phyloP scores from a whole-genome alignment of 2,329 filamentous ascomycete genomes.

The Trichophyton rubrum region DNA sequence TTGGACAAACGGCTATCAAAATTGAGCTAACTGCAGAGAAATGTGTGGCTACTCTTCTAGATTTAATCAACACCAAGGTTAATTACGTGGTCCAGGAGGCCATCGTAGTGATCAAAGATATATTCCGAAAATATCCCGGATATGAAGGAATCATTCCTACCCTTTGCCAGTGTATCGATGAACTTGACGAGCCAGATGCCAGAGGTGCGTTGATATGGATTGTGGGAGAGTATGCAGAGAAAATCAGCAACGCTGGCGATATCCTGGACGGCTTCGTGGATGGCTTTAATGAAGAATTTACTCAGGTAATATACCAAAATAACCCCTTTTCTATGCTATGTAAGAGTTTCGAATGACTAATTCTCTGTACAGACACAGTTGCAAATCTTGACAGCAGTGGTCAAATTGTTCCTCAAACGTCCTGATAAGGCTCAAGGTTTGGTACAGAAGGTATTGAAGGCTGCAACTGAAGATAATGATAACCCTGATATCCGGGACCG shows the following conservation, averaged over 20 bases:
- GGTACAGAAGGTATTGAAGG: conserved; percentile 87
- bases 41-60: conserved; percentile 84
- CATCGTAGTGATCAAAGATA: conserved; percentile 97
- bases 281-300: conserved; percentile 90
- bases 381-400: conserved; percentile 91
- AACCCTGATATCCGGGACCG: conserved; percentile 95
- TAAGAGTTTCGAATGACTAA: neutral
- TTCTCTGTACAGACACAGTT: conserved; percentile 61
- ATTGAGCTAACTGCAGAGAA: conserved; percentile 91
- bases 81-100: conserved; percentile 99
- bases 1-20: conserved; percentile 97
- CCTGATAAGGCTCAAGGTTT: conserved; percentile 80
- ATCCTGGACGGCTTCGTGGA: conserved; percentile 88
- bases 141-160: conserved; percentile 97
- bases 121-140: conserved; percentile 91
- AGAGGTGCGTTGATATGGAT: conserved; percentile 94
- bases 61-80: conserved; percentile 92
- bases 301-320: conserved; percentile 47
- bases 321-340: neutral
- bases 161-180: conserved; percentile 91
- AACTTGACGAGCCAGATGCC: conserved; percentile 86
- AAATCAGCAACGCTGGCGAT: conserved; percentile 96
- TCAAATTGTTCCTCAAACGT: conserved; percentile 96
- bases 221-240: conserved; percentile 96
- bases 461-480: conserved; percentile 86